phyloP scores from a whole-genome alignment of 2,329 filamentous ascomycete species.

The Apiospora marii region DNA sequence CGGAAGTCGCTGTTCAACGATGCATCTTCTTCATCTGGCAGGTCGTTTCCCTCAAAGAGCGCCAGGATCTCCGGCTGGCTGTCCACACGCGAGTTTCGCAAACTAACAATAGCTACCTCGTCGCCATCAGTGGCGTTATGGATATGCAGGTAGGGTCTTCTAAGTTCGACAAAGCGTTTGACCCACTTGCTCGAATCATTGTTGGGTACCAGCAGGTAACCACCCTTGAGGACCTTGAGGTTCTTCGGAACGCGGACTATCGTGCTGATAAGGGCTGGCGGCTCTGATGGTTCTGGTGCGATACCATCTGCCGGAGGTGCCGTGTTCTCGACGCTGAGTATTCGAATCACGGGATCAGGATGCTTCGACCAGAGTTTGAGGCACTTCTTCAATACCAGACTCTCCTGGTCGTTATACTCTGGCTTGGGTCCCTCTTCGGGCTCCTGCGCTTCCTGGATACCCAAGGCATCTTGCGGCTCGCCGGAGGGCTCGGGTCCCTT shows the following conservation, averaged over 20 bases:
- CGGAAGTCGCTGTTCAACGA: slow-evolving; percentile 46
- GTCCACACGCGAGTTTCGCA: slow-evolving; percentile 90
- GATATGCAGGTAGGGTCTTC: slow-evolving; percentile 90
- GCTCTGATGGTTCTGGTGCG: slow-evolving; percentile 53
- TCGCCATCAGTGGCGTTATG: slow-evolving; percentile 87
- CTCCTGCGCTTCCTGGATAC: slow-evolving; percentile 33
- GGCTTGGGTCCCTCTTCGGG: slow-evolving; percentile 45
- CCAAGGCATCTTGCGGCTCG: slow-evolving; percentile 2
- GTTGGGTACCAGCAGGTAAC: slow-evolving; percentile 86
- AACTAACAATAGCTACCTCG: slow-evolving; percentile 86
- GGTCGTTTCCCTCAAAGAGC: slow-evolving; percentile 58
- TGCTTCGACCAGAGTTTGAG: slow-evolving; percentile 71
- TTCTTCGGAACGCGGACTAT: slow-evolving; percentile 85
- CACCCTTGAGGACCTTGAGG: slow-evolving; percentile 80
- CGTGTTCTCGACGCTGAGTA: slow-evolving; percentile 68
- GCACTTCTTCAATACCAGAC: slow-evolving; percentile 60
- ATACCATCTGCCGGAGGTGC: slow-evolving; percentile 73
- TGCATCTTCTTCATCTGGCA: slow-evolving; percentile 33
- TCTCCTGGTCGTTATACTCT: slow-evolving; percentile 57
- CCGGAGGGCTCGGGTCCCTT: neutral
- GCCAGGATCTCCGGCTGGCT: slow-evolving; percentile 87
- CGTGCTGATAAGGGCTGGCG: slow-evolving; percentile 75
- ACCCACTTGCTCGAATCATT: slow-evolving; percentile 85
- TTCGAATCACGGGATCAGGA: slow-evolving; percentile 62
- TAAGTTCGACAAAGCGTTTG: slow-evolving; percentile 90